Evolutionary conservation across 2,329 filamentous ascomycete genomes (phyloP), one percentile per base, ranked within the genome.

Genomic region (Diatrype stigma): DNA sequence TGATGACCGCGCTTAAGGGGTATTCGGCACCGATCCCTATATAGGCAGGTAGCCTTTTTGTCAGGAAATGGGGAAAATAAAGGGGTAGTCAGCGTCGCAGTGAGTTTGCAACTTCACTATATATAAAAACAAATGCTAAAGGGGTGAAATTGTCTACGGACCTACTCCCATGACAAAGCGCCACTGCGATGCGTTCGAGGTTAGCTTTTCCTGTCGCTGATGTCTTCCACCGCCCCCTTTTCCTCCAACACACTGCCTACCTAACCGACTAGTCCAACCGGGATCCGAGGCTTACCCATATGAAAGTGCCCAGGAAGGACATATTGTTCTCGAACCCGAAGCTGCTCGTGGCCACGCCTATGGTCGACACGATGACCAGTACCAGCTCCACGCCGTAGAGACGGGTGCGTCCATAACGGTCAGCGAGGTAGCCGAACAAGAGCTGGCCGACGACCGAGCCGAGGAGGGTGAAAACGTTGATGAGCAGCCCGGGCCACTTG

Each of bases 1-100:
- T 85, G 32, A 89, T 88, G 8, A 87, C 80, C 0, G 84, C 84
- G 42, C 76, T 81, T 2, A 88, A 70, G 1, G 85, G 85, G 62
- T 87, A 87, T 65, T 87, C 40, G 12, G 40, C 40, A 8, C 40
- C 40, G 40, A 44, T 44, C 22, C 40, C 40, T 44, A n/a, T n/a
- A n/a, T n/a, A n/a, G n/a, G n/a, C n/a, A n/a, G n/a, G n/a, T n/a
- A n/a, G n/a, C n/a, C n/a, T n/a, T n/a, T n/a, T n/a, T n/a, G n/a
- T n/a, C n/a, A n/a, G n/a, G n/a, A n/a, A n/a, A n/a, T n/a, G n/a
- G n/a, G n/a, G n/a, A n/a, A n/a, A n/a, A n/a, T n/a, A n/a, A n/a
- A n/a, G n/a, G n/a, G n/a, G n/a, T n/a, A n/a, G n/a, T n/a, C n/a
- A n/a, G n/a, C n/a, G n/a, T n/a, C n/a, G n/a, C n/a, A n/a, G n/a